A percentile compares a stretch with the other conserved stretches of the same genome.
Evolutionary conservation across 1,284 basidiomycete genomes (phyloP).

Genomic region (Heterobasidion annosum): DNA sequence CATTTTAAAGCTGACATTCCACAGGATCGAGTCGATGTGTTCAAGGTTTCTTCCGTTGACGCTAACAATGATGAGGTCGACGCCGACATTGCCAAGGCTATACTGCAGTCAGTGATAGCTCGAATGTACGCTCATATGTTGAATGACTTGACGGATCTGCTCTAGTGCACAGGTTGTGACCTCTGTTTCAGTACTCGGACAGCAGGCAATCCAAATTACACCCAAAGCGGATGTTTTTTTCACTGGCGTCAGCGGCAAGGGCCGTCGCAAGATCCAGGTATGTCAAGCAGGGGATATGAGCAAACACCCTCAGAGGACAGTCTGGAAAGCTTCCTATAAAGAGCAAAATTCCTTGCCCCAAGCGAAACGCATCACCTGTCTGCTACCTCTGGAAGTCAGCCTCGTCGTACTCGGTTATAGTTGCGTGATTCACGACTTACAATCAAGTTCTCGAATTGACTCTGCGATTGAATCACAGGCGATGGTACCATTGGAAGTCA

Average conservation of each 20-base stretch:
- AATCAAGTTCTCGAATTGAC: neutral
- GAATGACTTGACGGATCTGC: neutral
- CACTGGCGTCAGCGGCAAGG: slow-evolving; percentile 11
- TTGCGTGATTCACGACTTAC: slow-evolving; percentile 22
- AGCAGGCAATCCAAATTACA: slow-evolving; percentile 4
- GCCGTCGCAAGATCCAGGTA: slow-evolving; percentile 15
- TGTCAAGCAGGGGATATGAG: neutral
- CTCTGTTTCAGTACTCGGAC: neutral
- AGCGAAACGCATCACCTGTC: slow-evolving; percentile 27
- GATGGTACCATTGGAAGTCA: slow-evolving; percentile 45
- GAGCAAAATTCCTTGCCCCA: neutral
- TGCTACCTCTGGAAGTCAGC: slow-evolving; percentile 50
- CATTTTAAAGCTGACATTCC: neutral
- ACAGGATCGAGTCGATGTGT: slow-evolving; percentile 36
- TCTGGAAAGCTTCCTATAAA: slow-evolving; percentile 20
- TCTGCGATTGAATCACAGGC: slow-evolving; percentile 25
- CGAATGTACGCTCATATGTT: neutral
- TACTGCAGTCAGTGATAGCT: slow-evolving; percentile 11
- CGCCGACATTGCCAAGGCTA: neutral
- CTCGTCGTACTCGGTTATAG: slow-evolving; percentile 52
- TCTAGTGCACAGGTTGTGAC: slow-evolving; percentile 5
- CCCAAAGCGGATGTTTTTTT: slow-evolving; percentile 6
- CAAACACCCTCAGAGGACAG: slow-evolving; percentile 1
- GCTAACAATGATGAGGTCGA: slow-evolving; percentile 25
- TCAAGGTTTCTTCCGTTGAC: slow-evolving; percentile 26